Evolutionary conservation across 2,329 filamentous ascomycete genomes (phyloP).

Genomic region (Tolypocladium pustulatum): DNA sequence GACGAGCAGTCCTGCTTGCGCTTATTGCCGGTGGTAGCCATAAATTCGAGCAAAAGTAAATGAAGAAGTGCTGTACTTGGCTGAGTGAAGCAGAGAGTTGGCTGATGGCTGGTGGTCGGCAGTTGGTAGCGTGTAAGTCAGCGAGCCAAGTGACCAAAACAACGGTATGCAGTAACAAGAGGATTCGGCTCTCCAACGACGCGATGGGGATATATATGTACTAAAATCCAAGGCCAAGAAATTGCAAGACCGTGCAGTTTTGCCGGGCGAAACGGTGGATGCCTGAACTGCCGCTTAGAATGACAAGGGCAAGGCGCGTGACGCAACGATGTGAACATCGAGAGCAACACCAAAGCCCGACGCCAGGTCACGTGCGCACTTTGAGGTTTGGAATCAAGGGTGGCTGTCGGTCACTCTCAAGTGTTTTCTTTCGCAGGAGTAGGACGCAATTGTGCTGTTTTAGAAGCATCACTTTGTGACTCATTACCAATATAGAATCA

Average conservation of each 20-base stretch:
- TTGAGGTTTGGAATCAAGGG: not conserved
- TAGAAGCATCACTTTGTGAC: not conserved
- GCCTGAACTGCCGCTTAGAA: not conserved
- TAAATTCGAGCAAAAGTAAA: not conserved
- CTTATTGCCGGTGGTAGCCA: slow-evolving; percentile 1
- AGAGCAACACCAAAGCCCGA: slow-evolving; percentile 9
- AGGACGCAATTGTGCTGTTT: not conserved
- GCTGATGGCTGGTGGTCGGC: too few relatives aligned
- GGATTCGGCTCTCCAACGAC: not conserved
- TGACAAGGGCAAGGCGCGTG: not conserved
- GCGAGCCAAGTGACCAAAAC: not conserved
- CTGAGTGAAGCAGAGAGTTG: not conserved
- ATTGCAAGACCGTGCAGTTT: not conserved
- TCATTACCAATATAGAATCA: not conserved
- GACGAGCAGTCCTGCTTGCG: slow-evolving; percentile 2
- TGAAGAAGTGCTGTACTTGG: not conserved
- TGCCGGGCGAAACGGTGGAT: not conserved
- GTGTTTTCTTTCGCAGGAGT: not conserved
- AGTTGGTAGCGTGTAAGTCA: not conserved
- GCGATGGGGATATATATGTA: not conserved
- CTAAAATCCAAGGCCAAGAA: too few relatives aligned
- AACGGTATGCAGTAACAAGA: not conserved
- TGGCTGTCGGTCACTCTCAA: not conserved
- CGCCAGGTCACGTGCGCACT: slow-evolving; percentile 8
- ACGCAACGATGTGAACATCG: slow-evolving; percentile 4